Percentiles rank a stretch among this genome's conserved stretches.
These are phyloP conservation scores for Colletotrichum phormii DNA, from an alignment of 2,329 filamentous ascomycete species.

Conservation along the genomic window DNA sequence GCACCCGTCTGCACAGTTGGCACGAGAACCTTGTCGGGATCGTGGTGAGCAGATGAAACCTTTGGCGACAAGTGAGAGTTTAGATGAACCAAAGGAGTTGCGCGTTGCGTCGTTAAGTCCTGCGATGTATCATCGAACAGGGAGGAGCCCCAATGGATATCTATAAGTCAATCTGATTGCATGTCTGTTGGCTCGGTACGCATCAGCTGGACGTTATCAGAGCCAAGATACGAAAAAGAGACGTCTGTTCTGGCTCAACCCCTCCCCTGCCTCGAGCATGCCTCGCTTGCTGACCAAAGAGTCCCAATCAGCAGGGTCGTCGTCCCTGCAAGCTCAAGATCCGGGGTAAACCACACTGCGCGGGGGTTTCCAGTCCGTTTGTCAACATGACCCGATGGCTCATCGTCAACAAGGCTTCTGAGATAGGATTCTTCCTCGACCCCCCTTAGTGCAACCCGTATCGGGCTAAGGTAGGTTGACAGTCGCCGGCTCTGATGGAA, in stretches of 20 bases:
- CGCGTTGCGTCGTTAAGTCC: neutral
- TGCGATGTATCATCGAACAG: neutral
- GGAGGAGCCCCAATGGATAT: neutral
- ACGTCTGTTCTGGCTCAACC: neutral
- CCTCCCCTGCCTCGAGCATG: neutral
- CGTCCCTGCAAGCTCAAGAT: neutral
- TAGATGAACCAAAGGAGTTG: neutral
- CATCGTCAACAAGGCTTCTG: neutral
- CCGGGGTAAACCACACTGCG: neutral
- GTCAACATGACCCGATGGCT: too few relatives aligned
- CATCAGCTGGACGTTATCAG: neutral
- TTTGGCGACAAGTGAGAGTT: neutral
- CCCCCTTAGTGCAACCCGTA: neutral
- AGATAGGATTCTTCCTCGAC: neutral
- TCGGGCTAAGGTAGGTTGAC: neutral
- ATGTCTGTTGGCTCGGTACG: neutral
- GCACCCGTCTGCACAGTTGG: neutral
- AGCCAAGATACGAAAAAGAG: neutral
- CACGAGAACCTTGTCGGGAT: neutral
- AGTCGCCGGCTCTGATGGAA: neutral
- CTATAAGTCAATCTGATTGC: neutral
- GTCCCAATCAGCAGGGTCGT: neutral
- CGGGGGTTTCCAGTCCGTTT: neutral
- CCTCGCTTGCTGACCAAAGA: neutral
- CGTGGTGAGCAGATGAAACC: neutral